These are phyloP conservation scores for Tylopilus sp. DNA, from an alignment of 1,284 basidiomycete species.

Conservation along the genomic window DNA sequence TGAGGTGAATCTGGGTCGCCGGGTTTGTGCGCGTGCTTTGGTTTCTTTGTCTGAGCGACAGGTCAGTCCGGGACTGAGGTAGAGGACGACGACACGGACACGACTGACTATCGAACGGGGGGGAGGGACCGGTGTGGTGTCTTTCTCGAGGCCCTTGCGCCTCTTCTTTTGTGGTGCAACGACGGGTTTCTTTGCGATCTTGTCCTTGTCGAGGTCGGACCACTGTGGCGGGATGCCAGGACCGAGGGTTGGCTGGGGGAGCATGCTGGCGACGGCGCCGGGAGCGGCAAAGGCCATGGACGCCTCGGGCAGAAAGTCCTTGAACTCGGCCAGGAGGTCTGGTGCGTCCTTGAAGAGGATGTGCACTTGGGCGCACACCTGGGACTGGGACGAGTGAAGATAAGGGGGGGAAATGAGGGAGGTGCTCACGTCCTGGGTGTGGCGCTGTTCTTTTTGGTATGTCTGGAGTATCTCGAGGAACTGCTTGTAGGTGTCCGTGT, in stretches of 20 bases:
- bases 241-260: conserved; percentile 44
- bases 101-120: conserved; percentile 45
- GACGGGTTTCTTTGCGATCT: conserved; percentile 45
- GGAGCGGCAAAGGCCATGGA: conserved; percentile 40
- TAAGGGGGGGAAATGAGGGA: background rate
- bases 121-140: conserved; percentile 54
- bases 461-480: conserved; percentile 98
- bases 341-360: conserved; percentile 90
- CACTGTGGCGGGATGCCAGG: conserved; percentile 38
- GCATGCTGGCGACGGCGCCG: conserved; percentile 40
- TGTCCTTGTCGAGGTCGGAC: conserved; percentile 46
- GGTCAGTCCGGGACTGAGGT: conserved; percentile 6
- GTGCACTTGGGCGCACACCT: conserved; percentile 94
- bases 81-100: conserved; percentile 23
- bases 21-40: conserved; percentile 58
- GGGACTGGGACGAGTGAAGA: conserved; percentile 41
- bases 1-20: conserved; percentile 55
- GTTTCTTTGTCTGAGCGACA: conserved; percentile 49
- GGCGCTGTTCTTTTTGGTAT: conserved; percentile 93
- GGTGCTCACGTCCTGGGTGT: conserved; percentile 79
- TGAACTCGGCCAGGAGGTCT: conserved; percentile 94
- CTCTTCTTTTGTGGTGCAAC: conserved; percentile 48
- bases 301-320: conserved; percentile 88
- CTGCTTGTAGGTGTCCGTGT: conserved; percentile 95
- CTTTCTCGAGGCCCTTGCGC: conserved; percentile 51